Evolutionary conservation across 108 stramenopile species (phyloP), one percentile per base, ranked within the genome.

Genomic region (Cyclostephanos invisitatus): DNA sequence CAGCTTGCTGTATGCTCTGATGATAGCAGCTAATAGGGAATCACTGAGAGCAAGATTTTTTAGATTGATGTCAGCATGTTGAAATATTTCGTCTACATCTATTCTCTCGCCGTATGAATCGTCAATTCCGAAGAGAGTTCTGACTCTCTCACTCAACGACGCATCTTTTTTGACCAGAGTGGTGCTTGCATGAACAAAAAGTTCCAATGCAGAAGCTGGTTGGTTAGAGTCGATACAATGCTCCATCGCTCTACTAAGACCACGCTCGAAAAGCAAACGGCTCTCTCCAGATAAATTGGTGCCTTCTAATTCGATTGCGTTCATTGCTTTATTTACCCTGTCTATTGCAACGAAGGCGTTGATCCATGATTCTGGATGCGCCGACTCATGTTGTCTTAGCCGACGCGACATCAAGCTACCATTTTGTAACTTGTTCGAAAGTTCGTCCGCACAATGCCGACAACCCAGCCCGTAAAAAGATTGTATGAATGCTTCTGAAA

Each of bases 381-480:
- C 48, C 12, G 40, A 51, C n/a, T 25, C 38, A 37, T 51, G 49
- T 47, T 28, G 24, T 32, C 48, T 53, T 10, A 44, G 12, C 32
- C 56, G 5, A 28, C 36, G 49, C 47, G 51, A 37, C 27, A 32
- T 46, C 3, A 4, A 24, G 22, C 1, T 59, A 20, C 40, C 72
- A 18, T 62, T 18, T 17, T 38, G 47, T 12, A 55, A 38, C 15
- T 25, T 25, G 27, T 46, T 22, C 14, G 58, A 42, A 62, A 80
- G 44, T 18, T 37, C 21, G 32, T 69, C 38, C 28, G 68, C 62
- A 44, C 18, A 27, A 44, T 42, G 3, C 38, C 60, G 57, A 35
- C 78, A 83, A 1, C 84, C 84, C 5, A 88, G 60, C n/a, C 83
- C 80, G 27, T 74, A 77, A 11, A 88, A 73, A 14, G 87, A 77